phyloP scores from a whole-genome alignment of 345 rosid genomes.

The Murraya paniculata region DNA sequence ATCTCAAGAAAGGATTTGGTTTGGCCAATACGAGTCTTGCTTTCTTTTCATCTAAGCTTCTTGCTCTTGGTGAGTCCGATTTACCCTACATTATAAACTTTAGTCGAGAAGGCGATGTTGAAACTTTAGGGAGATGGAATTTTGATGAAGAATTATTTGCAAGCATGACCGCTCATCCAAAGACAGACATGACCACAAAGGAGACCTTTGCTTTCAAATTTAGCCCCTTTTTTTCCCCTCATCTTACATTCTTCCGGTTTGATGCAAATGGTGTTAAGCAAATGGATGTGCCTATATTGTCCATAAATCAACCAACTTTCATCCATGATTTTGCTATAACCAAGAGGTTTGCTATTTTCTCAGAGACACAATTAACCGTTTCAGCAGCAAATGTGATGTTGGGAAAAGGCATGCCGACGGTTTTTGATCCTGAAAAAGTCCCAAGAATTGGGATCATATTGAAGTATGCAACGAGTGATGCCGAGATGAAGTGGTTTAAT shows the following conservation, averaged over 20 bases:
- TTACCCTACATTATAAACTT: slow-evolving; percentile 11
- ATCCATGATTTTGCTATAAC: slow-evolving; percentile 27
- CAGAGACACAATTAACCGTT: slow-evolving; percentile 8
- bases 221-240: background rate
- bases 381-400: background rate
- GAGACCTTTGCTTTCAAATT: slow-evolving; percentile 23
- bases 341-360: slow-evolving; percentile 18
- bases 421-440: background rate
- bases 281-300: slow-evolving; percentile 12
- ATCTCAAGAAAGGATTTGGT: slow-evolving; percentile 17
- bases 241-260: slow-evolving; percentile 14
- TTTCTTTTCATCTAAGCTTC: slow-evolving; percentile 3
- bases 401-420: slow-evolving; percentile 14
- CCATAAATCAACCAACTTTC: slow-evolving; percentile 8
- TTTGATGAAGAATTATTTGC: slow-evolving; percentile 7
- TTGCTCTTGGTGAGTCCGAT: slow-evolving; percentile 24
- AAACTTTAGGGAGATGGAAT: slow-evolving; percentile 21
- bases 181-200: slow-evolving; percentile 11
- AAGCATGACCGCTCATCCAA: slow-evolving; percentile 30
- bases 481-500: slow-evolving; percentile 15
- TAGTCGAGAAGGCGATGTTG: slow-evolving; percentile 17
- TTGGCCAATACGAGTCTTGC: slow-evolving; percentile 23
- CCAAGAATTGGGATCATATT: slow-evolving; percentile 25
- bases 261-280: slow-evolving; percentile 18
- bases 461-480: slow-evolving; percentile 14